phyloP scores from a whole-genome alignment of 176 grass and related monocot species.

The Alloteropsis semialata region DNA sequence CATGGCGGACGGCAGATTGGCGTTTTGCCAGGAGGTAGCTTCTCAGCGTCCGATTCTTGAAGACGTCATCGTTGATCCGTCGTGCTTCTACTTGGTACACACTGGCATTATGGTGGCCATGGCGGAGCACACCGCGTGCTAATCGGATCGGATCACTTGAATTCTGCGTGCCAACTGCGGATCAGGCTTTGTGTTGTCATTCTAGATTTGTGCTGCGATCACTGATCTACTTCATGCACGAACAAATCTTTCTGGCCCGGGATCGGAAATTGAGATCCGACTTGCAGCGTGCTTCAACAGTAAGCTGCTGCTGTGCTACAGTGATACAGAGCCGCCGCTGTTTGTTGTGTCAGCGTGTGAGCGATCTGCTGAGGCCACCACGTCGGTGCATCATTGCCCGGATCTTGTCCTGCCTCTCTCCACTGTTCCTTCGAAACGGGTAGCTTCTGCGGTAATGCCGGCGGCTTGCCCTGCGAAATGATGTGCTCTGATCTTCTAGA shows the following conservation, averaged over 20 bases:
- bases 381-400: conserved; percentile 26
- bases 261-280: conserved; percentile 12
- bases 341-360: not conserved
- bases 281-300: not conserved
- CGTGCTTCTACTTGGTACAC: not conserved
- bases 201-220: not conserved
- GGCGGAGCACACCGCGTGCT: not conserved
- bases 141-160: not conserved
- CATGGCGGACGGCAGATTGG: not conserved
- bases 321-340: not conserved
- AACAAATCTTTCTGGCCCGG: not conserved
- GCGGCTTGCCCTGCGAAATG: not conserved
- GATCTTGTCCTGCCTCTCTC: conserved; percentile 43
- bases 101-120: not conserved
- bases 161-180: not conserved
- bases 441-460: not conserved
- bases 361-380: not conserved
- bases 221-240: not conserved
- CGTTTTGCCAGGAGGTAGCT: not conserved
- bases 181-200: not conserved
- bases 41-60: not conserved
- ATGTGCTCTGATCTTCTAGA: too few species aligned
- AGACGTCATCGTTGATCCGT: not conserved
- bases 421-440: conserved; percentile 10
- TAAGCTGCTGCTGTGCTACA: not conserved